phyloP scores from a whole-genome alignment of 1,284 basidiomycete species.

The Puccinia novopanici region DNA sequence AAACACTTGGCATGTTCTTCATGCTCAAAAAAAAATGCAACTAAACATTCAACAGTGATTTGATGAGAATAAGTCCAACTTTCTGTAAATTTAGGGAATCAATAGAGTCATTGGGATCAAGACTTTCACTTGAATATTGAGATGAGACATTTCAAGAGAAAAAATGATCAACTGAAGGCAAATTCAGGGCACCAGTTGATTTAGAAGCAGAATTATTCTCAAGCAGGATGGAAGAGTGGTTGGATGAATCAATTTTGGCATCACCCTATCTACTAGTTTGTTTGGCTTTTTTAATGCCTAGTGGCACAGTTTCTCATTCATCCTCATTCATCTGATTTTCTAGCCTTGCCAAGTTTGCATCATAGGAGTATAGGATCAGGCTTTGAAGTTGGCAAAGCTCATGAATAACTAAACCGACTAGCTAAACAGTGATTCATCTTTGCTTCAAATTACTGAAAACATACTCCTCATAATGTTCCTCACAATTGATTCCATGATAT shows the following conservation, averaged over 20 bases:
- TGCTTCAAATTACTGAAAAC: conserved; percentile 7
- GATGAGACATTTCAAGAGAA: conserved; percentile 17
- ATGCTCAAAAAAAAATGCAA: too few relatives aligned
- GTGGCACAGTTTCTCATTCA: conserved; percentile 29
- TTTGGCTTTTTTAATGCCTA: background rate
- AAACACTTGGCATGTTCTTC: too few relatives aligned
- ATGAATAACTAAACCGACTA: conserved; percentile 6
- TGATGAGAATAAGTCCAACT: conserved; percentile 31
- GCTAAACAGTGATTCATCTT: background rate
- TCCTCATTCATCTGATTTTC: conserved; percentile 32
- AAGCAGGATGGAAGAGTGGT: conserved; percentile 14
- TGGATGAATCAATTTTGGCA: background rate
- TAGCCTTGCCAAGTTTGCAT: background rate
- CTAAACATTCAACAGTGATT: too few relatives aligned
- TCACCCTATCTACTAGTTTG: background rate
- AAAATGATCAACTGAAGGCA: conserved; percentile 19
- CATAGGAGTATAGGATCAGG: background rate
- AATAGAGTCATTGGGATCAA: conserved; percentile 14
- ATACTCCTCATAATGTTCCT: conserved; percentile 31
- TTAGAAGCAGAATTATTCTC: background rate
- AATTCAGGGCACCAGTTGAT: background rate
- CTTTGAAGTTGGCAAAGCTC: conserved; percentile 26
- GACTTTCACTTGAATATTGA: conserved; percentile 7
- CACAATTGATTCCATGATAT: conserved; percentile 2
- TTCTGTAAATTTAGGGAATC: background rate